These are phyloP conservation scores for fission yeast (Schizosaccharomyces pombe) DNA, from an alignment of 805 yeast genomes.

Conservation along the genomic window DNA sequence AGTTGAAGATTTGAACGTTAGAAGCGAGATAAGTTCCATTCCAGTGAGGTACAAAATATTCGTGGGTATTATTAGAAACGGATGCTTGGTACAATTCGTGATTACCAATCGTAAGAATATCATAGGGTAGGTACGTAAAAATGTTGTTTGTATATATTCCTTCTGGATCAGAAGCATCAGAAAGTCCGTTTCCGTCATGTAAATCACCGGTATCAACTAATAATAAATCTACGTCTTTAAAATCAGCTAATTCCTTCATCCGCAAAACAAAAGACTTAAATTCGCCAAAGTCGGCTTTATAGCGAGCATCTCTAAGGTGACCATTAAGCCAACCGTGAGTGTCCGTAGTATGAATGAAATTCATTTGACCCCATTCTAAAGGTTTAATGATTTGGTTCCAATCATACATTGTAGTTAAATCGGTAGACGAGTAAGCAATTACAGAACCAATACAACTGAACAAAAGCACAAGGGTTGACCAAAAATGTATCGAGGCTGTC, in stretches of 20 bases:
- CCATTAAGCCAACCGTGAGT: constrained; percentile 93
- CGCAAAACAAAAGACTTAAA: constrained; percentile 42
- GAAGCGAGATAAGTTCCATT: neutral
- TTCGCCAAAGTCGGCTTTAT: constrained; percentile 83
- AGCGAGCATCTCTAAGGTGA: constrained; percentile 53
- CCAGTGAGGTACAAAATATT: neutral
- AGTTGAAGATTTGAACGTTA: neutral
- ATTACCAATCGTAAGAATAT: neutral
- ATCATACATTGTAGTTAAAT: no score
- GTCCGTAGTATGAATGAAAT: constrained; percentile 84
- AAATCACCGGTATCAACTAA: constrained; percentile 77
- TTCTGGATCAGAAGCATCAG: constrained; percentile 49
- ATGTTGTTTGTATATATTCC: constrained; percentile 41
- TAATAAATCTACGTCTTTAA: constrained; percentile 34
- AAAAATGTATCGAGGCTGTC: no score
- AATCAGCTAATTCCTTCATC: constrained; percentile 24
- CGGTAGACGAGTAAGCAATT: no score
- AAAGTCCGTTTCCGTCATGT: constrained; percentile 78
- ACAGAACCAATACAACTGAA: no score
- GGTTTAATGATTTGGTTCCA: constrained; percentile 14
- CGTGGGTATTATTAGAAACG: neutral
- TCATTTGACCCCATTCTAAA: constrained; percentile 46
- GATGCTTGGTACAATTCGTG: neutral
- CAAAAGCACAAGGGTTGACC: no score
- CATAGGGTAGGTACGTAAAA: constrained; percentile 20